Conservation (phyloP, 179 eudicot genomes). For the Silene vulgaris region DNA sequence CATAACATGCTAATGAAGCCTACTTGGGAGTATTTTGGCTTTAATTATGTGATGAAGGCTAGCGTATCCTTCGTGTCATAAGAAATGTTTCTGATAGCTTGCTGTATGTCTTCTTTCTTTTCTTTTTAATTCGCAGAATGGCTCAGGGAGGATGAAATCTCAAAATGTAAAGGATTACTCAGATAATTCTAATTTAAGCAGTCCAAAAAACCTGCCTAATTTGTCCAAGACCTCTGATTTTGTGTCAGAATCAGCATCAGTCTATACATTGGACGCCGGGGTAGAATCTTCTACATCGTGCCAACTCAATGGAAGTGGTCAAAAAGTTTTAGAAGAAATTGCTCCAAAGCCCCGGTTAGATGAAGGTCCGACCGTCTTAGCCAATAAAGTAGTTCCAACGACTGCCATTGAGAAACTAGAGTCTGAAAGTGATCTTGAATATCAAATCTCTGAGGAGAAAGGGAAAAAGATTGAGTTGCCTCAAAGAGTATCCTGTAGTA, state of each 20-base stretch:
- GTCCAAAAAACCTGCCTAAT: slow-evolving; percentile 22
- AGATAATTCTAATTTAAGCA: slow-evolving; percentile 21
- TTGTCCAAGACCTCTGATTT: slow-evolving; percentile 22
- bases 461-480: slow-evolving; percentile 19
- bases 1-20: not conserved
- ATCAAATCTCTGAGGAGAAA: slow-evolving; percentile 24
- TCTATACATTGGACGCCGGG: slow-evolving; percentile 17
- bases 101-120: not conserved
- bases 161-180: slow-evolving; percentile 18
- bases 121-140: slow-evolving; percentile 37
- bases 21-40: slow-evolving; percentile 3
- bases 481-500: slow-evolving; percentile 14
- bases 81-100: too few species aligned
- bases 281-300: slow-evolving; percentile 26
- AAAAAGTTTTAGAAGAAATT: slow-evolving; percentile 22
- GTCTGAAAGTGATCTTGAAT: slow-evolving; percentile 23
- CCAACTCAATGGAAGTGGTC: slow-evolving; percentile 22
- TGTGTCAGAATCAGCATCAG: slow-evolving; percentile 23
- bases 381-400: slow-evolving; percentile 4
- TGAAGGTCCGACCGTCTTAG: slow-evolving; percentile 18
- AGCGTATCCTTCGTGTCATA: too few species aligned
- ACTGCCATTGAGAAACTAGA: slow-evolving; percentile 21
- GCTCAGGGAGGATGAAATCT: slow-evolving; percentile 18
- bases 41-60: not conserved
- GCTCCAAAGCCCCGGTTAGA: slow-evolving; percentile 8